These are phyloP conservation scores for Phytophthora pisi DNA, from an alignment of 352 stramenopile species.

Conservation along the genomic window DNA sequence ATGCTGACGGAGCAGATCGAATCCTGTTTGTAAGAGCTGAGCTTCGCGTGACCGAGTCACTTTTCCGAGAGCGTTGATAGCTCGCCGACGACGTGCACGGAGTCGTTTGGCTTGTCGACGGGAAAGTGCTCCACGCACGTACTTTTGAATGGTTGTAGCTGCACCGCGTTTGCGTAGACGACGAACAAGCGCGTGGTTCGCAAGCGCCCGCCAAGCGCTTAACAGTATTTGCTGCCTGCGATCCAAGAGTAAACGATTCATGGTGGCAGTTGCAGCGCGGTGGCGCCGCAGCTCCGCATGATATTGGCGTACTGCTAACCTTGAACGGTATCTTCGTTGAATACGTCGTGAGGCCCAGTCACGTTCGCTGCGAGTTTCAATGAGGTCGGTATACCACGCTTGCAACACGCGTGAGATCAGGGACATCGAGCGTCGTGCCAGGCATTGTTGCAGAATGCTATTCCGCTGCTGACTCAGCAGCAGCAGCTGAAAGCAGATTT, in stretches of 20 bases:
- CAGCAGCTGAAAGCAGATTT: slow-evolving; percentile 45
- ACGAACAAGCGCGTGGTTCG: slow-evolving; percentile 55
- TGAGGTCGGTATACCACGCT: slow-evolving; percentile 34
- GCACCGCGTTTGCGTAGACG: slow-evolving; percentile 50
- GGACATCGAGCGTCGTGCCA: slow-evolving; percentile 36
- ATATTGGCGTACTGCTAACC: slow-evolving; percentile 41
- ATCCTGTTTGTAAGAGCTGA: slow-evolving; percentile 41
- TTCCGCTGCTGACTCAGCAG: slow-evolving; percentile 40
- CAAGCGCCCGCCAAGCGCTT: slow-evolving; percentile 45
- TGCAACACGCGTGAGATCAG: slow-evolving; percentile 22
- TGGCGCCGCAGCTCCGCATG: slow-evolving; percentile 48
- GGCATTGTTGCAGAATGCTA: slow-evolving; percentile 44
- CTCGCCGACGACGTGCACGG: slow-evolving; percentile 40
- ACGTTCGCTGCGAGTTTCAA: slow-evolving; percentile 14
- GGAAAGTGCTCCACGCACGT: slow-evolving; percentile 49
- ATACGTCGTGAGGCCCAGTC: slow-evolving; percentile 39
- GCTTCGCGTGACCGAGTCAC: slow-evolving; percentile 39
- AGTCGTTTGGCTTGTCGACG: slow-evolving; percentile 40
- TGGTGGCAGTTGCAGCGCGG: slow-evolving; percentile 50
- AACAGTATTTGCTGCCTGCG: slow-evolving; percentile 37
- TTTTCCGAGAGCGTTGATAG: slow-evolving; percentile 39
- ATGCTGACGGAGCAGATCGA: slow-evolving; percentile 39
- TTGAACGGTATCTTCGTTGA: slow-evolving; percentile 46
- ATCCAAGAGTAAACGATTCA: slow-evolving; percentile 52
- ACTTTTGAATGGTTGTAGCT: slow-evolving; percentile 58